phyloP scores from a whole-genome alignment of 257 asterid species.

The Petunia axillaris region DNA sequence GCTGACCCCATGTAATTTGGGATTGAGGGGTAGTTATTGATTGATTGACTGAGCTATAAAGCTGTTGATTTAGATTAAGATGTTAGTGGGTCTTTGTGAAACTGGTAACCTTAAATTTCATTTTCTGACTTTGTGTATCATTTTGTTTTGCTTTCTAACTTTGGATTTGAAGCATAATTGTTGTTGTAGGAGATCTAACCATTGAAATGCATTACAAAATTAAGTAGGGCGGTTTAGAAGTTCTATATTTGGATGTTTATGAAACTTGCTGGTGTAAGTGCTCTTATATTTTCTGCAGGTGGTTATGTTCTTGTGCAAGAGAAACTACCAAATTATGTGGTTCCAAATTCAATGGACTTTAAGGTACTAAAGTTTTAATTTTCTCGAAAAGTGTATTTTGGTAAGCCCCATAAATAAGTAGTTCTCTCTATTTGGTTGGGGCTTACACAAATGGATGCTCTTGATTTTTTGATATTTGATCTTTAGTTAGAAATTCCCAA shows the following conservation, averaged over 20 bases:
- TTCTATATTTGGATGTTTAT: not conserved
- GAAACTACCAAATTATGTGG: slow-evolving; percentile 19
- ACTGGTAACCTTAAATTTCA: not conserved
- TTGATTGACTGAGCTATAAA: not conserved
- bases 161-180: not conserved
- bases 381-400: not conserved
- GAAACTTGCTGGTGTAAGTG: not conserved
- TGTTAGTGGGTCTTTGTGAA: not conserved
- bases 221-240: not conserved
- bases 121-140: not conserved
- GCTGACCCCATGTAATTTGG: not conserved
- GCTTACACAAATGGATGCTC: not conserved
- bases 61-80: not conserved
- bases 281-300: not conserved
- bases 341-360: not conserved
- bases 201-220: not conserved
- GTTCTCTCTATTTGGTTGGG: not conserved
- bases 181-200: not conserved
- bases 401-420: no score
- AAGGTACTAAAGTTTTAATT: not conserved
- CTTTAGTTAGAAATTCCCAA: not conserved
- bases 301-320: slow-evolving; percentile 19
- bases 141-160: not conserved
- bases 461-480: not conserved
- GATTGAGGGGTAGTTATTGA: not conserved